Evolutionary conservation across 2,329 filamentous ascomycete species (phyloP).

Genomic region (Trichoderma pleuroti): DNA sequence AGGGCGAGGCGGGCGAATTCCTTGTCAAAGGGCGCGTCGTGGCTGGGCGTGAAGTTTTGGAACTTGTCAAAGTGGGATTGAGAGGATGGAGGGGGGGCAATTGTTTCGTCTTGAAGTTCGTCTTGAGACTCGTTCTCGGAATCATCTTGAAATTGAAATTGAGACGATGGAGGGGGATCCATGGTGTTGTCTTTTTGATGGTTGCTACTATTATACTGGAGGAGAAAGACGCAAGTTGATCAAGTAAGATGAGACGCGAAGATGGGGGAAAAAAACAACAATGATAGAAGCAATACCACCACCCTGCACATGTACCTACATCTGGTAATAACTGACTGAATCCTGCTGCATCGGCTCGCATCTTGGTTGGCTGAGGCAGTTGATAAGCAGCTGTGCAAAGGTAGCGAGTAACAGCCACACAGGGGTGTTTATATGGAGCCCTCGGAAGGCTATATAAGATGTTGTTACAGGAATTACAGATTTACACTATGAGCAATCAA

Average conservation of each 20-base stretch:
- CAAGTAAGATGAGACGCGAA: not conserved
- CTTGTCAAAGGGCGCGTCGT: slow-evolving; percentile 29
- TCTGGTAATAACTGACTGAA: not conserved
- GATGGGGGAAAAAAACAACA: not conserved
- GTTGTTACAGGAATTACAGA: not conserved
- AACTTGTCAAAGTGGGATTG: slow-evolving; percentile 34
- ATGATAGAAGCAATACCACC: not conserved
- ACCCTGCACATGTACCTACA: not conserved
- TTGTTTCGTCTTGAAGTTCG: not conserved
- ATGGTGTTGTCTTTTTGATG: not conserved
- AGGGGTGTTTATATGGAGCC: not conserved
- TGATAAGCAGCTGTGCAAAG: not conserved
- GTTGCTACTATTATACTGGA: not conserved
- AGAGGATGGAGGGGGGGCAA: slow-evolving; percentile 16
- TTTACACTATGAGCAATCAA: not conserved
- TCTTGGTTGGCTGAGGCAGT: not conserved
- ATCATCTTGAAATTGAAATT: slow-evolving; percentile 8
- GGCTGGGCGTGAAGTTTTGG: slow-evolving; percentile 29
- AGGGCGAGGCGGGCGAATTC: slow-evolving; percentile 33
- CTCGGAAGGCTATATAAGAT: not conserved
- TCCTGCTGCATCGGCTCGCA: not conserved
- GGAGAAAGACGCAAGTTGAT: not conserved
- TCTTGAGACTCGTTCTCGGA: slow-evolving; percentile 27
- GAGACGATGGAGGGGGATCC: slow-evolving; percentile 21
- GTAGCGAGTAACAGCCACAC: not conserved